Evolutionary conservation across 2,329 filamentous ascomycete genomes (phyloP), one percentile per base, ranked within the genome.

Genomic region (Ilyonectria sp.): DNA sequence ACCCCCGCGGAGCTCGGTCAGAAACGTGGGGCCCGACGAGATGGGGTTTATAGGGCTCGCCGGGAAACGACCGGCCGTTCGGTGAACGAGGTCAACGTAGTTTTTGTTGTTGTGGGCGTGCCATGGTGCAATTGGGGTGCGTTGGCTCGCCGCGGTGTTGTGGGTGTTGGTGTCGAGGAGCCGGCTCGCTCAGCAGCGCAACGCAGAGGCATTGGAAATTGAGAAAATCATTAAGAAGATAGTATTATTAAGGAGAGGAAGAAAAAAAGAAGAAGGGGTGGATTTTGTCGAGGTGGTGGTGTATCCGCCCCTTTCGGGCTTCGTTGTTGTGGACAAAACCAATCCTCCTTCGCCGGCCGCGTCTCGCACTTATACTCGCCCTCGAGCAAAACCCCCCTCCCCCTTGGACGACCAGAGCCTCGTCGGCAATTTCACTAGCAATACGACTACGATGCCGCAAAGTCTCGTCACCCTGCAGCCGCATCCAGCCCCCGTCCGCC

Each of bases 1-100:
- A 55, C 29, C 9, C 9, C 15, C 29, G 26, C 15, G 11, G 54
- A 31, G 31, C 26, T n/a, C 46, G 55, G 33, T 47, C 47, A 35
- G 43, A 46, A 69, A 69, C 67, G 67, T 69, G 67, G 59, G 40
- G 53, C 67, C 67, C 56, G 60, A 50, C 55, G 63, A 63, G 55
- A 21, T 13, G 55, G 15, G 11, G 33, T 46, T 15, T 56, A 21
- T 19, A 35, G 6, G 43, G 53, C 63, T 60, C 63, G 55, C 55
- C 63, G 52, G 66, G 63, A 63, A 67, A 57, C 29, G 58, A 53
- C 63, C 52, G 21, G 33, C 15, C 37, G 37, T 66, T 55, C 17
- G 44, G 57, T 47, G 58, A 59, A 49, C 54, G 56, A 26, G 63
- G 56, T 46, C 53, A 69, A 69, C 67, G 67, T 69, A 69, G 31